Conservation (phyloP, 495 filamentous ascomycete genomes). For the Aspergillus leporis region DNA sequence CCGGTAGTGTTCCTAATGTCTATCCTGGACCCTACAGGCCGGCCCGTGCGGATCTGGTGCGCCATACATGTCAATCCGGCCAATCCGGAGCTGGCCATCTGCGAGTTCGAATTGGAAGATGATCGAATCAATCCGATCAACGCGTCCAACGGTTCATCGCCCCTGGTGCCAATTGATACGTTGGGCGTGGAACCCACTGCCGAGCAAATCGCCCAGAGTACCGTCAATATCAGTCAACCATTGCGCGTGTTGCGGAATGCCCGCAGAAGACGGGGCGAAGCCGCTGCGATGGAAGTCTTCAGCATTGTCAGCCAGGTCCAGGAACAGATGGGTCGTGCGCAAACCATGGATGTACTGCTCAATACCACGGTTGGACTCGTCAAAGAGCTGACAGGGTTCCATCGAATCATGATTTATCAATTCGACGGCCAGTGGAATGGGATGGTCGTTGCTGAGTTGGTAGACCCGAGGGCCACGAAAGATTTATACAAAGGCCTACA, state of each 20-base stretch:
- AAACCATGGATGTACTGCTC: conserved; percentile 56
- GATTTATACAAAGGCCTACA: conserved; percentile 88
- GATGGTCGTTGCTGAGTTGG: conserved; percentile 81
- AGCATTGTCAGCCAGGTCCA: conserved; percentile 73
- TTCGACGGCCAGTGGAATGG: conserved; percentile 86
- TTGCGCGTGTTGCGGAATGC: conserved; percentile 78
- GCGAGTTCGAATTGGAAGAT: conserved; percentile 90
- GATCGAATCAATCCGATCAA: conserved; percentile 71
- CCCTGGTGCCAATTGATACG: conserved; percentile 70
- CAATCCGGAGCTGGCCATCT: conserved; percentile 73
- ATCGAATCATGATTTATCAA: conserved; percentile 91
- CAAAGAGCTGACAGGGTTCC: conserved; percentile 87
- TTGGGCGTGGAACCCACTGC: conserved; percentile 65
- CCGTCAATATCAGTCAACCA: conserved; percentile 70
- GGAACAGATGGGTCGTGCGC: conserved; percentile 51
- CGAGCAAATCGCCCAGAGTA: conserved; percentile 70
- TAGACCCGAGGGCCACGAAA: conserved; percentile 76
- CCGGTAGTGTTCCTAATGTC: conserved; percentile 85
- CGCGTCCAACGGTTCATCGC: conserved; percentile 54
- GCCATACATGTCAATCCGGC: conserved; percentile 73
- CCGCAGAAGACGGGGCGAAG: conserved; percentile 74
- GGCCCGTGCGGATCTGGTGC: conserved; percentile 76
- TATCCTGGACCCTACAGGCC: conserved; percentile 54
- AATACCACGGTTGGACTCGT: conserved; percentile 40
- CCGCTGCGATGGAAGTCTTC: conserved; percentile 90